Base-by-base conservation (phyloP, 805 yeast species). In the Metschnikowia gelsemii region DNA sequence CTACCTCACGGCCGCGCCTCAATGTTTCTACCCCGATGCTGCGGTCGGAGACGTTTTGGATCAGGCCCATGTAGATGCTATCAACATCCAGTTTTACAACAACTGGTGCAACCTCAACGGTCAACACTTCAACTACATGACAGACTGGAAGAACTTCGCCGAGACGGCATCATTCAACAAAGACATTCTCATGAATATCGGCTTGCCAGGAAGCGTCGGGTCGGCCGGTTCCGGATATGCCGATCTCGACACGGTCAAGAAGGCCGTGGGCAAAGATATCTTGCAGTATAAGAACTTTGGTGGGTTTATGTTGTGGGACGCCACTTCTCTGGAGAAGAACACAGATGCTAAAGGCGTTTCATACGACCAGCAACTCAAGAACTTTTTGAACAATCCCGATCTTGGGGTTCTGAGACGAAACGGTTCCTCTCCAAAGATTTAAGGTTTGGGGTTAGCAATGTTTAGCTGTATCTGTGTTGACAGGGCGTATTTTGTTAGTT, bases 61-160 rank as follows among this genome's bases (percentile, higher is more conserved):
- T 78, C 36, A 74, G 63, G 79, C 87, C 9, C 71, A 78, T 30
- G 70, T 89, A 52, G 96, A 89, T 64, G 87, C 79, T 62, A 83
- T 87, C 4, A 87, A 85, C 58, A 74, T 89, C 51, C 96, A 88
- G 68, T 89, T 89, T 67, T 88, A 88, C 75, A 89, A 89, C 77
- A 89, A 89, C 66, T 87, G 95, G 64, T 45, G 48, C 66, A 76
- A 34, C 69, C 71, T 33, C 51, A 28, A 3, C n/a, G 45, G 48
- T 8, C 35, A 49, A 26, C 40, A 46, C 35, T 89, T 87, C 73
- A 75, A 75, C 63, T 75, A 70, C 70, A 83, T 80, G 47, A 76
- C 86, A 3, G 42, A 36, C 24, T 88, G 96, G 96, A 68, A 73
- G 26, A 60, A 72, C 24, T 87, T 60, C 59, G 93, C 91, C 20